These are phyloP conservation scores for Gnomoniopsis smithogilvyi DNA, from an alignment of 2,329 filamentous ascomycete species.

Conservation along the genomic window DNA sequence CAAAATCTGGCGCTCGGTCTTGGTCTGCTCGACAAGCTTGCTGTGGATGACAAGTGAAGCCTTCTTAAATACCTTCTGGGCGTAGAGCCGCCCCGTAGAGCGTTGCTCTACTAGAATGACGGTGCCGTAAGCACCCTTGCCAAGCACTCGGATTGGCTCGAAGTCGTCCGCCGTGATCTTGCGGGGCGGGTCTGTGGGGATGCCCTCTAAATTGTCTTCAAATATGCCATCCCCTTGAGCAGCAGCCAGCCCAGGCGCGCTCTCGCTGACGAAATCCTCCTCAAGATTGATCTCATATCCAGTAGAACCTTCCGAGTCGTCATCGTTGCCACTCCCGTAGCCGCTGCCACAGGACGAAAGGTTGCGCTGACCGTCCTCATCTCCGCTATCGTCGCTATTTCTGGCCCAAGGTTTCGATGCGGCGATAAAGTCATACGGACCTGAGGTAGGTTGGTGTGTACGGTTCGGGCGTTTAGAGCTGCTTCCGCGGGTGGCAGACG, in stretches of 20 bases:
- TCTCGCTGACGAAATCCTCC: constrained; percentile 77
- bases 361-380: constrained; percentile 40
- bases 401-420: background rate
- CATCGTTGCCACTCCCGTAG: constrained; percentile 61
- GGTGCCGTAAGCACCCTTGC: constrained; percentile 94
- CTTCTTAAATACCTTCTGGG: constrained; percentile 98
- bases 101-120: constrained; percentile 91
- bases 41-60: constrained; percentile 94
- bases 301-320: constrained; percentile 67
- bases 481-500: constrained; percentile 52
- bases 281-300: constrained; percentile 85
- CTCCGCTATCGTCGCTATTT: constrained; percentile 53
- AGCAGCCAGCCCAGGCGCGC: constrained; percentile 40
- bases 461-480: constrained; percentile 30
- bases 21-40: constrained; percentile 93
- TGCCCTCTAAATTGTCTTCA: constrained; percentile 49
- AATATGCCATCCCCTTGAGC: constrained; percentile 18
- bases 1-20: constrained; percentile 90
- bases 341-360: constrained; percentile 15
- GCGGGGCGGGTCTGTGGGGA: constrained; percentile 49
- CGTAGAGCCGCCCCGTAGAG: constrained; percentile 82
- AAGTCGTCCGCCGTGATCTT: constrained; percentile 96
- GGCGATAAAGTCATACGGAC: background rate
- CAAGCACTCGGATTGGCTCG: constrained; percentile 83
- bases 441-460: constrained; percentile 22